phyloP scores from a whole-genome alignment of 306 rosid species.

The Mimosa bimucronata region DNA sequence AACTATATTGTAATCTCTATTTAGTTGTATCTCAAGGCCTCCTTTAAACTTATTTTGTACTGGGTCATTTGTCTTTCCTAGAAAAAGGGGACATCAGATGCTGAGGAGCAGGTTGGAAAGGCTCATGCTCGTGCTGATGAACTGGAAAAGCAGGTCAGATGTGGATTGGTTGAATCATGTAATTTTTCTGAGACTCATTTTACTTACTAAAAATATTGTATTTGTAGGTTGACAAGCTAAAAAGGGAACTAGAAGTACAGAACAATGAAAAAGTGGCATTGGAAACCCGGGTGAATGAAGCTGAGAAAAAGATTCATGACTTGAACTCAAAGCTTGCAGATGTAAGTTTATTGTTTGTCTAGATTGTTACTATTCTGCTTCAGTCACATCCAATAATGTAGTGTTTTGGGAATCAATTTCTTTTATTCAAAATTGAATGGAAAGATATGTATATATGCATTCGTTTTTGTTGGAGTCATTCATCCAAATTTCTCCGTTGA shows the following conservation, averaged over 20 bases:
- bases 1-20: slow-evolving; percentile 2
- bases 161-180: slow-evolving; percentile 22
- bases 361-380: background rate
- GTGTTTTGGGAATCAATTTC: slow-evolving; percentile 18
- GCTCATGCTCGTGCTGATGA: slow-evolving; percentile 87
- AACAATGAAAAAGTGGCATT: slow-evolving; percentile 63
- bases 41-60: slow-evolving; percentile 9
- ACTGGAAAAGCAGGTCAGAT: slow-evolving; percentile 80
- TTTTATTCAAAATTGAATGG: slow-evolving; percentile 15
- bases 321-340: slow-evolving; percentile 65
- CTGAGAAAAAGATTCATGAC: slow-evolving; percentile 57
- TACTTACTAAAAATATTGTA: slow-evolving; percentile 22
- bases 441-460: background rate
- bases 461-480: slow-evolving; percentile 24
- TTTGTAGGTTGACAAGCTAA: slow-evolving; percentile 65
- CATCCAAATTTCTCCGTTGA: slow-evolving; percentile 24
- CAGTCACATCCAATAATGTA: slow-evolving; percentile 14
- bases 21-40: background rate
- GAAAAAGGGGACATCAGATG: slow-evolving; percentile 69
- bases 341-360: slow-evolving; percentile 52
- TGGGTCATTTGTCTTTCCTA: slow-evolving; percentile 33
- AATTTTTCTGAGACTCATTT: slow-evolving; percentile 4
- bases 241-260: slow-evolving; percentile 57
- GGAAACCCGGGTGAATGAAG: slow-evolving; percentile 62
- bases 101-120: slow-evolving; percentile 73